Conservation (phyloP, 2,329 filamentous ascomycete genomes). For the Aspergillus sp. region DNA sequence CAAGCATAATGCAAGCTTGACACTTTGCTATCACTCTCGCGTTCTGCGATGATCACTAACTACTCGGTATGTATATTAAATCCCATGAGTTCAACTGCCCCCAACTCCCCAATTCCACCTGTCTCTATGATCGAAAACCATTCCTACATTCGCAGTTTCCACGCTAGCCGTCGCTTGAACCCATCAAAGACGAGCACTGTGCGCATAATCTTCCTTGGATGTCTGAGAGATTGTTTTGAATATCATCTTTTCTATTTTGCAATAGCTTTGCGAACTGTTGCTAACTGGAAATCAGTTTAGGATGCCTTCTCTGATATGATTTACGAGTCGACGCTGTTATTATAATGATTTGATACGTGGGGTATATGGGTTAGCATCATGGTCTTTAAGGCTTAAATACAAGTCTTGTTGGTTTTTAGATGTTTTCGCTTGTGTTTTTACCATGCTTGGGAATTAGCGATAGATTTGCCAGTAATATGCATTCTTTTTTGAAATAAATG, state of each 20-base stretch:
- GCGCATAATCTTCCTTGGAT: slow-evolving; percentile 12
- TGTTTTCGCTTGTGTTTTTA: too few relatives aligned
- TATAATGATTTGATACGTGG: too few relatives aligned
- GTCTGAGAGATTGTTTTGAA: slow-evolving; percentile 4
- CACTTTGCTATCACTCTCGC: too few relatives aligned
- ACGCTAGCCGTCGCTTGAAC: slow-evolving; percentile 11
- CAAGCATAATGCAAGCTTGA: slow-evolving; percentile 4
- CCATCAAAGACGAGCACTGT: slow-evolving; percentile 9
- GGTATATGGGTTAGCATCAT: too few relatives aligned
- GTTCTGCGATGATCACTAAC: too few relatives aligned
- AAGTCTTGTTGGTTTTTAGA: too few relatives aligned
- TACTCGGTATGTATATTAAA: too few relatives aligned
- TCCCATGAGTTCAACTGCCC: not conserved
- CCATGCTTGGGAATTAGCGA: too few relatives aligned
- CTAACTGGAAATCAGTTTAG: slow-evolving; percentile 1
- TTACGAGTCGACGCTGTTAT: too few relatives aligned
- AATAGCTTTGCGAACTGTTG: not conserved
- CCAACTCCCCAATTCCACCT: not conserved
- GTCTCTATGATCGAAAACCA: slow-evolving; percentile 5
- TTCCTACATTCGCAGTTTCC: slow-evolving; percentile 14
- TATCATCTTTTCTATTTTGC: not conserved
- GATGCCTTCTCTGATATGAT: not conserved
- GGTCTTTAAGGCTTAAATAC: too few relatives aligned
- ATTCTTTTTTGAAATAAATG: too few relatives aligned
- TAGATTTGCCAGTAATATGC: too few relatives aligned